phyloP scores from a whole-genome alignment of 345 rosid species.

The Zanthoxylum bungeanum region DNA sequence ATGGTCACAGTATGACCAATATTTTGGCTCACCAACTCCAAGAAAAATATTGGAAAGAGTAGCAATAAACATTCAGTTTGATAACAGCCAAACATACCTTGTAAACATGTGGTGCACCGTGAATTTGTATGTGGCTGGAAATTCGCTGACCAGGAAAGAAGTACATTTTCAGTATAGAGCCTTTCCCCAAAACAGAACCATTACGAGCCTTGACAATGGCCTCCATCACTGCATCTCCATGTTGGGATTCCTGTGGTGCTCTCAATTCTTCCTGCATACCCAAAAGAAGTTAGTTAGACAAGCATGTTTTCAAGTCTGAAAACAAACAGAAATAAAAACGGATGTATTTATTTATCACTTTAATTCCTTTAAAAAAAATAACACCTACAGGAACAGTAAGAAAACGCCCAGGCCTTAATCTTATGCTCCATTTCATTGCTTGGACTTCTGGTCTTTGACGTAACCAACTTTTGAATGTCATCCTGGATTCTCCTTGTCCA shows the following conservation, averaged over 20 bases:
- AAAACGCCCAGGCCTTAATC: slow-evolving; percentile 87
- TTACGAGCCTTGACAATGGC: slow-evolving; percentile 76
- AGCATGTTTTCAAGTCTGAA: background rate
- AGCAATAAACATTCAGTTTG: background rate
- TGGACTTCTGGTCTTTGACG: slow-evolving; percentile 91
- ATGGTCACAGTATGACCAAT: background rate
- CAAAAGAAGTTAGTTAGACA: slow-evolving; percentile 13
- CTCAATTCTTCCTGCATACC: slow-evolving; percentile 74
- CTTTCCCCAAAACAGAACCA: slow-evolving; percentile 91
- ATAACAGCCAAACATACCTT: slow-evolving; percentile 45
- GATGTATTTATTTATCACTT: background rate
- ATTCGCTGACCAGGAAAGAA: slow-evolving; percentile 93
- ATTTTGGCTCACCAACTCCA: background rate
- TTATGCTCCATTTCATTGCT: slow-evolving; percentile 98
- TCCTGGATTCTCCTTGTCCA: slow-evolving; percentile 66
- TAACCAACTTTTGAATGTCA: slow-evolving; percentile 88
- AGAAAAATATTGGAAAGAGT: background rate
- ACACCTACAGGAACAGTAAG: slow-evolving; percentile 76
- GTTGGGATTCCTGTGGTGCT: slow-evolving; percentile 75
- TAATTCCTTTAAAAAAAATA: slow-evolving; percentile 9
- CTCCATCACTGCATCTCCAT: slow-evolving; percentile 98
- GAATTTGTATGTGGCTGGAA: slow-evolving; percentile 79
- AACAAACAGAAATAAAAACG: background rate
- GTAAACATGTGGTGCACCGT: slow-evolving; percentile 87
- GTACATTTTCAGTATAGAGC: slow-evolving; percentile 84